Percentiles rank a stretch among this genome's conserved stretches.
These are phyloP conservation scores for Trichosporon inkin DNA, from an alignment of 1,284 basidiomycete species.

Conservation along the genomic window DNA sequence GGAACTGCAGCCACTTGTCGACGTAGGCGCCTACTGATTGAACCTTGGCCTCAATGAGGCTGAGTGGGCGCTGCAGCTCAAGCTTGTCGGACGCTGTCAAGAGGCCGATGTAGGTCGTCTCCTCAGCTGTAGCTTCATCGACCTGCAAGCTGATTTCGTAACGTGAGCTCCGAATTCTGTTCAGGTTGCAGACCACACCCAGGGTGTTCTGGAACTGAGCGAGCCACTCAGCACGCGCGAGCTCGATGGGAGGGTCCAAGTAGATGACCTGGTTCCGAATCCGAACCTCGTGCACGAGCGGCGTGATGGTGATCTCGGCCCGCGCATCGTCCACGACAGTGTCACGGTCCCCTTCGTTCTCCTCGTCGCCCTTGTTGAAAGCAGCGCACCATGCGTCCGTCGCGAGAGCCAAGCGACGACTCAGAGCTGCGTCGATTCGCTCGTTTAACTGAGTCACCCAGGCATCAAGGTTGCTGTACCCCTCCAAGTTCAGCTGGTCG, in stretches of 20 bases:
- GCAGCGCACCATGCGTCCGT: slow-evolving; percentile 83
- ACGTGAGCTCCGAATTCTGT: slow-evolving; percentile 84
- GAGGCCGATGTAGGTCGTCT: slow-evolving; percentile 76
- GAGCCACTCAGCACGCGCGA: slow-evolving; percentile 87
- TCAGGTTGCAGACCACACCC: slow-evolving; percentile 78
- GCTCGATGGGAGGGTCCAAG: slow-evolving; percentile 94
- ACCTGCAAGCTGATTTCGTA: slow-evolving; percentile 94
- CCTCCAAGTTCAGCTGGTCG: slow-evolving; percentile 89
- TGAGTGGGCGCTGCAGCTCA: slow-evolving; percentile 75
- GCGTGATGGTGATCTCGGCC: slow-evolving; percentile 55
- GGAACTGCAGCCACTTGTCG: slow-evolving; percentile 97
- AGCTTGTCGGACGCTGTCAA: slow-evolving; percentile 70
- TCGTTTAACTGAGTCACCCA: slow-evolving; percentile 89
- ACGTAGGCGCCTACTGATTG: slow-evolving; percentile 74
- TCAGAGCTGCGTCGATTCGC: slow-evolving; percentile 75
- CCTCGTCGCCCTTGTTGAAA: slow-evolving; percentile 69
- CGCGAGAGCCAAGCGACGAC: slow-evolving; percentile 71
- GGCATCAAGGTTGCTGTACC: slow-evolving; percentile 94
- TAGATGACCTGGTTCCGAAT: slow-evolving; percentile 99
- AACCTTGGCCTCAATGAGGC: slow-evolving; percentile 82
- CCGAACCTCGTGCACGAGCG: slow-evolving; percentile 87
- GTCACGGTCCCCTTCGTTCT: slow-evolving; percentile 68
- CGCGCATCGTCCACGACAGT: slow-evolving; percentile 16
- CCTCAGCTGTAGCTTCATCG: slow-evolving; percentile 59
- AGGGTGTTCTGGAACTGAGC: slow-evolving; percentile 86